Evolutionary conservation across 352 stramenopile genomes (phyloP).

Genomic region (Phytophthora sp.): DNA sequence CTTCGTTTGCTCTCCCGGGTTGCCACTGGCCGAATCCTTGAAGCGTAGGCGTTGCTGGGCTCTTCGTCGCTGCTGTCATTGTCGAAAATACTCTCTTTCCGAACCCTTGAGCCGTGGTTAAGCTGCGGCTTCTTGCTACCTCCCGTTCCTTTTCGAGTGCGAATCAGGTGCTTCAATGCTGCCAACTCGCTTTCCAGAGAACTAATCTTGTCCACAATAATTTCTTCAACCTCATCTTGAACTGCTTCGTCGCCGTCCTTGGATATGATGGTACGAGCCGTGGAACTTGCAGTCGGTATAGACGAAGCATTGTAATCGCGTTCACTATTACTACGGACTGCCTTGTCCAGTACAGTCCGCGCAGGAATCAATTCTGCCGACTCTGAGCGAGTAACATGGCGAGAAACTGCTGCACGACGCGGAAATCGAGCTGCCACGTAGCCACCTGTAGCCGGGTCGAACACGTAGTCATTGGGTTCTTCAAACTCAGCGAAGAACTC

Average conservation of each 20-base stretch:
- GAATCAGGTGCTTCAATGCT: constrained; percentile 72
- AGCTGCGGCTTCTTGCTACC: constrained; percentile 9
- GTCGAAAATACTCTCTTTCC: constrained; percentile 83
- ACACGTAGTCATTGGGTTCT: constrained; percentile 78
- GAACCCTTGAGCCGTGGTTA: constrained; percentile 11
- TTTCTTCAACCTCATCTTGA: constrained; percentile 59
- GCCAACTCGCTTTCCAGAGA: constrained; percentile 70
- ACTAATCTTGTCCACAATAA: constrained; percentile 86
- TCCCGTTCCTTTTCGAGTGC: constrained; percentile 46
- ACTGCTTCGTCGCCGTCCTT: constrained; percentile 18
- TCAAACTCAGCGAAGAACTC: constrained; percentile 83
- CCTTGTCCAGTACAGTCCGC: background rate
- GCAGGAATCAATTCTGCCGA: constrained; percentile 10
- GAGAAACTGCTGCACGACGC: constrained; percentile 11
- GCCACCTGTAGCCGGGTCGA: constrained; percentile 58
- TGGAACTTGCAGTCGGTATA: background rate
- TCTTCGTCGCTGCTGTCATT: constrained; percentile 60
- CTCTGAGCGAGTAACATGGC: constrained; percentile 6
- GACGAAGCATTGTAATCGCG: constrained; percentile 3
- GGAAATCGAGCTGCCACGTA: constrained; percentile 52
- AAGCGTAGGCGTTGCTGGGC: constrained; percentile 15
- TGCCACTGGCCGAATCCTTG: constrained; percentile 2
- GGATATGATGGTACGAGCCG: background rate
- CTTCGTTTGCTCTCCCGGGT: constrained; percentile 20
- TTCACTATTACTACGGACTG: background rate